Evolutionary conservation across 1,139 yeast genomes (phyloP).

Genomic region (Candida mesenterica): DNA sequence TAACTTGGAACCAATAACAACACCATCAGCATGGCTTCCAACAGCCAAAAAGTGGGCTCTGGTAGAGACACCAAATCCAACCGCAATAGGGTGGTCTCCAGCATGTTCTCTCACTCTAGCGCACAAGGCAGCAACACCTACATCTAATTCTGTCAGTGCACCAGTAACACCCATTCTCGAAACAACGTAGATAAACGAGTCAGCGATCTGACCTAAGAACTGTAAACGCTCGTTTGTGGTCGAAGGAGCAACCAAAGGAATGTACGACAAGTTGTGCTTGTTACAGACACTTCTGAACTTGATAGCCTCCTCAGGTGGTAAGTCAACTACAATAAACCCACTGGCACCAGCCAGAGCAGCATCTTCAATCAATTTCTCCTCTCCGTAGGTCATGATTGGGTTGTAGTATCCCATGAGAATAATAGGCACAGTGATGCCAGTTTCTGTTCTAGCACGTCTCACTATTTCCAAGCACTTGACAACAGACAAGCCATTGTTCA

Average conservation of each 20-base stretch:
- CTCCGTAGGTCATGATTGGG: slow-evolving; percentile 90
- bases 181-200: slow-evolving; percentile 92
- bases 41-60: slow-evolving; percentile 85
- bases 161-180: slow-evolving; percentile 99
- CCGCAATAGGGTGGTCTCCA: slow-evolving; percentile 74
- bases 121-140: slow-evolving; percentile 66
- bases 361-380: slow-evolving; percentile 72
- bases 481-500: slow-evolving; percentile 79
- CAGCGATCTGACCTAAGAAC: slow-evolving; percentile 80
- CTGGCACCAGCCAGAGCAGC: slow-evolving; percentile 88
- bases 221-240: slow-evolving; percentile 87
- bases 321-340: slow-evolving; percentile 90
- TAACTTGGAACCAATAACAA: slow-evolving; percentile 89
- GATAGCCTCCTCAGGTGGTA: slow-evolving; percentile 97
- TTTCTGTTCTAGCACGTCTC: slow-evolving; percentile 62
- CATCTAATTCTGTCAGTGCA: slow-evolving; percentile 64
- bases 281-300: slow-evolving; percentile 75
- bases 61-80: slow-evolving; percentile 95
- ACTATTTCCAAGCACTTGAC: slow-evolving; percentile 68
- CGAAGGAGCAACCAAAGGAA: slow-evolving; percentile 95
- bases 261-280: slow-evolving; percentile 69
- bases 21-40: slow-evolving; percentile 84
- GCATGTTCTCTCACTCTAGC: slow-evolving; percentile 72
- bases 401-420: slow-evolving; percentile 97
- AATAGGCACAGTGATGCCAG: slow-evolving; percentile 84